Conservation (phyloP, 1,284 basidiomycete genomes). For the Trametes sp. region DNA sequence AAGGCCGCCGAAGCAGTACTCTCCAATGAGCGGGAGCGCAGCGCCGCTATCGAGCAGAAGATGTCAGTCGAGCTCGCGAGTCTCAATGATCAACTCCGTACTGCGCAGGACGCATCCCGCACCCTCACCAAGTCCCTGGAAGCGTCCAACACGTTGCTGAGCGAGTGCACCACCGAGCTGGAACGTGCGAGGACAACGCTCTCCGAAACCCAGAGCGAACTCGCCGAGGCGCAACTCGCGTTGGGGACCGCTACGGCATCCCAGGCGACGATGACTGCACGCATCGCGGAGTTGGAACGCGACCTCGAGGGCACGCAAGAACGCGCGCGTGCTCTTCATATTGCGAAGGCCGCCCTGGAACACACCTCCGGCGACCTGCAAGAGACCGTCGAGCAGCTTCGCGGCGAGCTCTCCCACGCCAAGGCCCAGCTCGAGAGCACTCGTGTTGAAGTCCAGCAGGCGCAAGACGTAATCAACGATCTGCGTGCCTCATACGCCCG, state of each 20-base stretch:
- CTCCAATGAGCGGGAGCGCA: not conserved
- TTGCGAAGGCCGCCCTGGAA: slow-evolving; percentile 19
- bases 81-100: slow-evolving; percentile 1
- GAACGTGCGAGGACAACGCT: slow-evolving; percentile 6
- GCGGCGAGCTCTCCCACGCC: slow-evolving; percentile 21
- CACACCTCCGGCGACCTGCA: slow-evolving; percentile 17
- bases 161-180: slow-evolving; percentile 1
- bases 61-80: not conserved
- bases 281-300: slow-evolving; percentile 15
- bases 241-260: slow-evolving; percentile 8
- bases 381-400: slow-evolving; percentile 20
- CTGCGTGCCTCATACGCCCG: slow-evolving; percentile 20
- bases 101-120: not conserved
- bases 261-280: slow-evolving; percentile 11
- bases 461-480: slow-evolving; percentile 19
- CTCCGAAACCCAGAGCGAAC: slow-evolving; percentile 4
- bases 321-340: slow-evolving; percentile 7
- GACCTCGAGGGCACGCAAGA: slow-evolving; percentile 15
- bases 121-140: slow-evolving; percentile 2
- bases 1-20: not conserved
- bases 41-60: not conserved
- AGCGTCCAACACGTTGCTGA: not conserved
- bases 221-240: slow-evolving; percentile 4
- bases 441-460: slow-evolving; percentile 18
- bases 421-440: slow-evolving; percentile 19